Evolutionary conservation across 495 filamentous ascomycete species (phyloP), one percentile per base, ranked within the genome.

Genomic region (Talaromyces stipitatus): DNA sequence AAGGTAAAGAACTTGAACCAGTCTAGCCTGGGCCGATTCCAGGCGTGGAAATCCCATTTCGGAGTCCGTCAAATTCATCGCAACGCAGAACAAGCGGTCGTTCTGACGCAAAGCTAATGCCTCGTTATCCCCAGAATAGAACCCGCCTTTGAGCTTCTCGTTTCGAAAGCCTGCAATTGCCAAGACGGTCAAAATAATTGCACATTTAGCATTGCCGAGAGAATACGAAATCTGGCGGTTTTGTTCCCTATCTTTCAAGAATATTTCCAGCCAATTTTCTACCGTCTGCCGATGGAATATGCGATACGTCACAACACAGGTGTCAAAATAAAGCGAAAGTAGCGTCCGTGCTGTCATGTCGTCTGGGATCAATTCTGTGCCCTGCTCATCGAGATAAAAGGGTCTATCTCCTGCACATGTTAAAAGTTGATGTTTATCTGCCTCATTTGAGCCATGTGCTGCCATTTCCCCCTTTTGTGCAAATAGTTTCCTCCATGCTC

Each of bases 1-100:
- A 29, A 66, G 64, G 56, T 68, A 68, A 7, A 66, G 47, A 7
- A 64, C 61, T 55, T 66, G 64, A 27, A 64, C 57, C n/a, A 68
- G 43, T 20, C 63, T 47, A 11, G 58, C 60, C 50, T 68, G 66
- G 12, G 56, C 61, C 0, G 64, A 64, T 30, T 66, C 64, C 3
- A 68, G 45, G 9, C 60, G 55, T 12, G 64, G 63, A 18, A 59
- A 64, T 8, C 66, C 66, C 12, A 55, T 64, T 45, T 66, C 66
- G 1, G 7, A 24, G 22, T 61, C 58, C 2, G 50, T 52, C 6
- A 66, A 36, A 20, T 53, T 41, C 58, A 59, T 55, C 10, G 58
- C 57, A 55, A 50, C 26, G 46, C 23, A 50, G 26, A 50, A 50
- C 18, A 50, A 50, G 10, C 46, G 46, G 12, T 50, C 46, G 8